These are phyloP conservation scores for Heterobasidion occidentale DNA, from an alignment of 1,284 basidiomycete genomes.

Conservation along the genomic window DNA sequence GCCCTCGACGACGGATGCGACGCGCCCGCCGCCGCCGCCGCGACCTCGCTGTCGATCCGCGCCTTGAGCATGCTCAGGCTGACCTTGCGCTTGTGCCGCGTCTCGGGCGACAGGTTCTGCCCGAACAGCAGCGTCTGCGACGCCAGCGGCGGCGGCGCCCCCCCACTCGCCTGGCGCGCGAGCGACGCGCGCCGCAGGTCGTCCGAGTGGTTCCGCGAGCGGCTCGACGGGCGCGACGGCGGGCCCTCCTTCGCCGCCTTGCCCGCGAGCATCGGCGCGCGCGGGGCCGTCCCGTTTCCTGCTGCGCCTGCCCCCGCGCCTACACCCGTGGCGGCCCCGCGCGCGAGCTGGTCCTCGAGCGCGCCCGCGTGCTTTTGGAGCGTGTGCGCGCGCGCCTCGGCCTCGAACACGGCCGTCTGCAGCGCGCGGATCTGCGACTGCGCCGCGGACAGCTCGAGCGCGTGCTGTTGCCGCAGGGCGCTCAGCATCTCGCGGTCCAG, in stretches of 20 bases:
- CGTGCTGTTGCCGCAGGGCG: conserved; percentile 62
- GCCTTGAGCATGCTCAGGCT: conserved; percentile 86
- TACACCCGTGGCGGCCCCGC: conserved; percentile 12
- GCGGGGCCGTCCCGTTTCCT: conserved; percentile 17
- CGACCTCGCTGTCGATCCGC: conserved; percentile 74
- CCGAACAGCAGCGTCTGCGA: conserved; percentile 35
- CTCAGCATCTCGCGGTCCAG: conserved; percentile 67
- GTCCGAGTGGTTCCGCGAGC: conserved; percentile 31
- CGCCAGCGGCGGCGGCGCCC: conserved; percentile 20
- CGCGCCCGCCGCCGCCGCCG: conserved; percentile 25
- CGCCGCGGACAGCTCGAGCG: conserved; percentile 70
- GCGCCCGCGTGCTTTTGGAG: conserved; percentile 61
- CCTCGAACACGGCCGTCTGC: conserved; percentile 66
- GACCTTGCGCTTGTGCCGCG: conserved; percentile 77
- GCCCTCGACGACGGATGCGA: conserved; percentile 33
- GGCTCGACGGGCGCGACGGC: conserved; percentile 42
- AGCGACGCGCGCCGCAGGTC: conserved; percentile 44
- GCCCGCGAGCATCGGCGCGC: conserved; percentile 31
- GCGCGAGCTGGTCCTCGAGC: conserved; percentile 56
- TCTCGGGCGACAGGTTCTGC: conserved; percentile 61
- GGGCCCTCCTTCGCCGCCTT: conserved; percentile 9
- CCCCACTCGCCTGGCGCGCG: conserved; percentile 26
- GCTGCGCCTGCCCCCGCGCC: background rate
- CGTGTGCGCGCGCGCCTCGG: conserved; percentile 59
- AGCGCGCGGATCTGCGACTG: conserved; percentile 70